Evolutionary conservation across 768 basidiomycete species (phyloP).

Genomic region (Coprinopsis cinerea): DNA sequence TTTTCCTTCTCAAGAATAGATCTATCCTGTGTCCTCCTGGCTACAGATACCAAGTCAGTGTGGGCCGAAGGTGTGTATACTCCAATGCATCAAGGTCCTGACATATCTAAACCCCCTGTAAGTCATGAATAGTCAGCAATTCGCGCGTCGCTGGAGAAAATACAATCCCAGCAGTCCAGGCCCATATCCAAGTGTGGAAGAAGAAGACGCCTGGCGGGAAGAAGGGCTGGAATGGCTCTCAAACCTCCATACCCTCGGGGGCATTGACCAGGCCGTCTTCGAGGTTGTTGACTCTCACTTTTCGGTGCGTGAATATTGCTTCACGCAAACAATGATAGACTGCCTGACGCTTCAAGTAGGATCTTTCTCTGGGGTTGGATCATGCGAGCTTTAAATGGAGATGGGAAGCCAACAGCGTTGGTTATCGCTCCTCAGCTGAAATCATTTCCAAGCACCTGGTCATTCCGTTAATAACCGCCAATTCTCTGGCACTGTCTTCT

Average conservation of each 20-base stretch:
- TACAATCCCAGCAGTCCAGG: constrained; percentile 41
- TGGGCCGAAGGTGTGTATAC: constrained; percentile 65
- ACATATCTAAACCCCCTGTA: constrained; percentile 12
- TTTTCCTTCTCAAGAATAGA: constrained; percentile 52
- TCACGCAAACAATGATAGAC: background rate
- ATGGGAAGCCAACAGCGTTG: constrained; percentile 69
- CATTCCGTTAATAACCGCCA: constrained; percentile 66
- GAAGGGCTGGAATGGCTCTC: constrained; percentile 48
- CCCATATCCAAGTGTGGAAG: constrained; percentile 24
- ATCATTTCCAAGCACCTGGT: constrained; percentile 76
- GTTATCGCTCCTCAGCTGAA: constrained; percentile 60
- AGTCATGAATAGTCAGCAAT: constrained; percentile 42
- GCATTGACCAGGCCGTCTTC: constrained; percentile 50
- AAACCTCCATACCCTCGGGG: constrained; percentile 57
- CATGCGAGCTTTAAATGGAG: constrained; percentile 64
- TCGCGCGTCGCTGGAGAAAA: constrained; percentile 66
- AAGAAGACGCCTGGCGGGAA: constrained; percentile 62
- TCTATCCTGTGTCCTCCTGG: constrained; percentile 50
- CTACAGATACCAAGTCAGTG: constrained; percentile 70
- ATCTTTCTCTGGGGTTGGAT: constrained; percentile 58
- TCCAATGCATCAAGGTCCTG: constrained; percentile 2
- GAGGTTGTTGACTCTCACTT: constrained; percentile 53
- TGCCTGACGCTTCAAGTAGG: constrained; percentile 35
- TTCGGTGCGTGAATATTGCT: constrained; percentile 38
- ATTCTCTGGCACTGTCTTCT: constrained; percentile 62